Percentiles rank a stretch among this genome's conserved stretches.
Conservation (phyloP, 768 basidiomycete species). For the Mycena capillaripes region DNA sequence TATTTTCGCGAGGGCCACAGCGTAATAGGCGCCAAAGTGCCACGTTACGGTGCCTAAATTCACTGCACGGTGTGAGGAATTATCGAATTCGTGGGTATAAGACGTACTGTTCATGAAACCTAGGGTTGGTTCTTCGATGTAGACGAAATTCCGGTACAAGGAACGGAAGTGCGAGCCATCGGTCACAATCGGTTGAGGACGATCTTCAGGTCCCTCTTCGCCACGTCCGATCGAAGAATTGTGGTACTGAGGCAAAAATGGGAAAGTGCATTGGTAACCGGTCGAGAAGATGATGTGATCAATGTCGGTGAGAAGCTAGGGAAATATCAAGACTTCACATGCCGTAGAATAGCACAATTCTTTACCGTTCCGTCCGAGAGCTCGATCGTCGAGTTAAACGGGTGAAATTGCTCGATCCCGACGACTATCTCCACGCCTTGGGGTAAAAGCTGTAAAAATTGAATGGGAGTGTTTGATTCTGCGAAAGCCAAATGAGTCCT, state of each 20-base stretch:
- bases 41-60: slow-evolving; percentile 28
- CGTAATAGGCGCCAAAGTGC: slow-evolving; percentile 30
- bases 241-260: slow-evolving; percentile 48
- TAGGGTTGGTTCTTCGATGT: slow-evolving; percentile 50
- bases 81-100: background rate
- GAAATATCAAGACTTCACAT: background rate
- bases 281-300: slow-evolving; percentile 48
- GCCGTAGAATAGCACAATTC: no score
- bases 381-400: slow-evolving; percentile 36
- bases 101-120: slow-evolving; percentile 39
- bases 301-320: slow-evolving; percentile 41
- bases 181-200: slow-evolving; percentile 40
- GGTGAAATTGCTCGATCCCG: no score
- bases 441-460: no score
- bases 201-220: slow-evolving; percentile 28
- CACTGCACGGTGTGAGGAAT: slow-evolving; percentile 12
- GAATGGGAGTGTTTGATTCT: no score
- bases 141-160: slow-evolving; percentile 45
- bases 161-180: slow-evolving; percentile 43
- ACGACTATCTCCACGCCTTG: no score
- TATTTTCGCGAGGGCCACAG: slow-evolving; percentile 35
- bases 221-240: slow-evolving; percentile 31
- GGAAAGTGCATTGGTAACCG: slow-evolving; percentile 47
- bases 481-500: no score
- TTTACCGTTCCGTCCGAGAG: slow-evolving; percentile 44